A percentile compares a stretch with the other conserved stretches of the same genome.
Conservation (phyloP, 129 eudicot genomes). For the Silybum marianum region DNA sequence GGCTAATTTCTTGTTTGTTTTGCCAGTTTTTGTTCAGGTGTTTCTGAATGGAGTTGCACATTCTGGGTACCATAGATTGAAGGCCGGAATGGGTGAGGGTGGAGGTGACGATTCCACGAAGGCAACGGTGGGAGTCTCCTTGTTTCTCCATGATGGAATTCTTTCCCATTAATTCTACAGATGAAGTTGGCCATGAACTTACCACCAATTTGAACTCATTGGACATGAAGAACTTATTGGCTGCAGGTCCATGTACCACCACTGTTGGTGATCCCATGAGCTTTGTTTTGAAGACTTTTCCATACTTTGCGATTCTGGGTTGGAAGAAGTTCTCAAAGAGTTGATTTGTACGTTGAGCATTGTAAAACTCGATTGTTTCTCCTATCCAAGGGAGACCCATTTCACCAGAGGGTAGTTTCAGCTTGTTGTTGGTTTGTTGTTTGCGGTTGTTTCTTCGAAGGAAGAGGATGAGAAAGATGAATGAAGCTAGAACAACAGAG, state of each 20-base stretch:
- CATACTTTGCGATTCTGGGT: constrained; percentile 56
- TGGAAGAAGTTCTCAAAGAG: constrained; percentile 59
- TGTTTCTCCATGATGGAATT: constrained; percentile 85
- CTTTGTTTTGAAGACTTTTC: constrained; percentile 69
- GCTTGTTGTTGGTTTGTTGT: constrained; percentile 30
- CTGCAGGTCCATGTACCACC: constrained; percentile 70
- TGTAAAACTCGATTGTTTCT: constrained; percentile 69
- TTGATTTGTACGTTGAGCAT: constrained; percentile 56
- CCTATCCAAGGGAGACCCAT: constrained; percentile 89
- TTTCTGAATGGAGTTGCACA: constrained; percentile 45
- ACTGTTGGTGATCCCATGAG: constrained; percentile 87
- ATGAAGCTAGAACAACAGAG: not conserved
- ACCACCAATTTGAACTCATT: constrained; percentile 86
- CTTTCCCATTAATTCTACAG: constrained; percentile 75
- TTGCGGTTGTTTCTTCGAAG: constrained; percentile 14
- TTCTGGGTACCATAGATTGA: constrained; percentile 62
- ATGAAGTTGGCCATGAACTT: constrained; percentile 86
- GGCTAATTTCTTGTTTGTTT: constrained; percentile 38
- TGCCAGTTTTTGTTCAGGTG: constrained; percentile 61
- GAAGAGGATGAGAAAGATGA: constrained; percentile 31
- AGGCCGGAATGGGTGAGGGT: constrained; percentile 49
- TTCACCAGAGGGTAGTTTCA: constrained; percentile 57
- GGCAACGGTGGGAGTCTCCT: constrained; percentile 60
- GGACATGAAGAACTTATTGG: constrained; percentile 70
- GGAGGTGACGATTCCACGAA: constrained; percentile 64